These are phyloP conservation scores for Corrigiola litoralis DNA, from an alignment of 179 eudicot genomes.

Conservation along the genomic window DNA sequence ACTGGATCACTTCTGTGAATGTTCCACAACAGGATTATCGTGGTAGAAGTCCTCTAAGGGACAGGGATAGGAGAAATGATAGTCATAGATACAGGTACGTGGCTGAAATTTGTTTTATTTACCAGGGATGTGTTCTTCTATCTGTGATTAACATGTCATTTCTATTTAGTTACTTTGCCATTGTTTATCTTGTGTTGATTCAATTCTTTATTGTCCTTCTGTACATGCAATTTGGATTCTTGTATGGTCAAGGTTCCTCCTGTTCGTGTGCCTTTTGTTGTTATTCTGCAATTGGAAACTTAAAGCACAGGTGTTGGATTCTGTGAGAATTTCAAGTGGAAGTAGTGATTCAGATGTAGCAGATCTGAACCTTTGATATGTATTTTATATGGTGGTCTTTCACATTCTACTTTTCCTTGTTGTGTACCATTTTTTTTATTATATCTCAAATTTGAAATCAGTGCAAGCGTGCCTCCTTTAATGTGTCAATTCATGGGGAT, in stretches of 20 bases:
- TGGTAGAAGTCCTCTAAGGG: conserved; percentile 76
- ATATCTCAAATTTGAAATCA: no score
- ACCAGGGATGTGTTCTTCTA: neutral
- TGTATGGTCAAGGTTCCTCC: neutral
- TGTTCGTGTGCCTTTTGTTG: neutral
- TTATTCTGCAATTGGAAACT: neutral
- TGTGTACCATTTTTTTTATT: no score
- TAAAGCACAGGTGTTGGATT: neutral
- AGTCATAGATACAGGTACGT: conserved; percentile 84
- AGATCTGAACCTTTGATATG: neutral
- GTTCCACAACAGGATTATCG: conserved; percentile 53
- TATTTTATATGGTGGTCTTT: neutral
- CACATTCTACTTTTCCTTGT: neutral
- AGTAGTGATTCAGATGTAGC: neutral
- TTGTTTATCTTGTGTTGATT: neutral
- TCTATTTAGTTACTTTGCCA: neutral
- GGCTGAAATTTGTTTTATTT: neutral
- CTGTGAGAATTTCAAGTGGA: neutral
- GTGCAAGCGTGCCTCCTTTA: no score
- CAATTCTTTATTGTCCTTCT: neutral
- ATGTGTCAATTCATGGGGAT: no score
- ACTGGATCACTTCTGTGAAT: conserved; percentile 1
- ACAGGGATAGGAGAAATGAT: conserved; percentile 76
- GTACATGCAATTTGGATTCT: neutral
- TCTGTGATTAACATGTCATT: neutral